Base-by-base conservation (phyloP, 441 rosid genomes). In the Kokia cookei region DNA sequence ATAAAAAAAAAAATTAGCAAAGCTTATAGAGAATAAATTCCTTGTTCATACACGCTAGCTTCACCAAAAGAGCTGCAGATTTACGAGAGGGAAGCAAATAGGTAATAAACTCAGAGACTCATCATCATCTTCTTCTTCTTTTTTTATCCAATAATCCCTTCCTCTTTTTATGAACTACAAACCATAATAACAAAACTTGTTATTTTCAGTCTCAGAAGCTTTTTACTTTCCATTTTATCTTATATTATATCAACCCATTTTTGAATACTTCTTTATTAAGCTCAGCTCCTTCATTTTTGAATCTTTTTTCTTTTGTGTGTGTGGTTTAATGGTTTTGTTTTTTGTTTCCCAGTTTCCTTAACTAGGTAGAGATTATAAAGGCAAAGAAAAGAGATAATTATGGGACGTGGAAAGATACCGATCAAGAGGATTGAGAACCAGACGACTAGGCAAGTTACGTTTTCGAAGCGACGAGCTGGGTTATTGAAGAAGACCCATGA, bases 361-460 rank as follows among this genome's bases (percentile, higher is more conserved):
- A 51, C 45, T 32, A 32, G 37, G 6, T 69, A n/a, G 55, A 67
- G 72, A 32, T 32, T 12, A 67, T 40, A 32, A 5, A 27, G 72
- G 48, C 19, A 68, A 68, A 29, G 48, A 19, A 42, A 50, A 50
- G 26, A 13, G 4, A 9, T 24, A 14, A 45, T 14, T 27, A 90
- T 90, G 94, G 94, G 95, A 26, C 80, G 95, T 26, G 95, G 95
- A 37, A 90, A 90, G 87, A 88, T 88, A 76, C 66, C 82, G 47
- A 90, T 90, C 43, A 84, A 75, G 81, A 84, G 86, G 85, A 90
- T 90, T 15, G 95, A 90, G 76, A 90, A 90, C 90, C 88, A 85
- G 77, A 90, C 95, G 1, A 90, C 92, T 2, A 84, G 95, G 77
- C 95, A 90, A 70, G 95, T 90, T 0, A 90, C 95, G 2, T 90